Percentiles rank a stretch among this genome's conserved stretches.
Conservation (phyloP, 2,329 filamentous ascomycete genomes). For the Scleromitrula shiraiana region DNA sequence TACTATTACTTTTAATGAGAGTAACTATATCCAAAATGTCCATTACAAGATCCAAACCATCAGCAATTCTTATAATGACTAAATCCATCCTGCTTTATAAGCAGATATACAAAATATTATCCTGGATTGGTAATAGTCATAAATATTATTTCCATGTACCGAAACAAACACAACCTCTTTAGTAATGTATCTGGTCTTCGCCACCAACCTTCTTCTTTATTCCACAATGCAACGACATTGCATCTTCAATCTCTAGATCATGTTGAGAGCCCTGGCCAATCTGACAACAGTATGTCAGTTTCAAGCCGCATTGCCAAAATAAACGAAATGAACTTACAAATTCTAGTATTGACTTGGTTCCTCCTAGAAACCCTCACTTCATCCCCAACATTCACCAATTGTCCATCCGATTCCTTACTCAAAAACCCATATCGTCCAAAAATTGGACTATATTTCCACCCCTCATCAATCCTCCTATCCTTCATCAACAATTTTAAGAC, state of each 20-base stretch:
- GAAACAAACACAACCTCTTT: too few relatives aligned
- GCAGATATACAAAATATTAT: too few relatives aligned
- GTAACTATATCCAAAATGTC: too few relatives aligned
- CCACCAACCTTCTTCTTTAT: background rate
- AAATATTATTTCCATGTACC: too few relatives aligned
- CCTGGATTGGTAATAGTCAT: too few relatives aligned
- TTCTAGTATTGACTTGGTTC: constrained; percentile 37
- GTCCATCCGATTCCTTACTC: constrained; percentile 21
- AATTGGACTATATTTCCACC: constrained; percentile 57
- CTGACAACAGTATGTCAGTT: constrained; percentile 12
- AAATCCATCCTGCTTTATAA: too few relatives aligned
- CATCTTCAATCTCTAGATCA: too few relatives aligned
- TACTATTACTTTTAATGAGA: too few relatives aligned
- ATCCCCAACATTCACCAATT: constrained; percentile 39
- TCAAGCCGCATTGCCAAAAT: background rate
- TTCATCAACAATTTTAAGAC: constrained; percentile 63
- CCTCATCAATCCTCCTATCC: constrained; percentile 63
- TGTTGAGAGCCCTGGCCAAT: constrained; percentile 28
- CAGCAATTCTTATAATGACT: too few relatives aligned
- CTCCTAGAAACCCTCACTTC: constrained; percentile 37
- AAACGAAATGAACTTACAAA: constrained; percentile 35
- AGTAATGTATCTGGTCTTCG: too few relatives aligned
- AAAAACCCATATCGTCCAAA: constrained; percentile 69
- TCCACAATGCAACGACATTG: background rate
- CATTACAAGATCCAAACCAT: too few relatives aligned